Conservation (phyloP, 805 yeast genomes). For the Yarrowia deformans region DNA sequence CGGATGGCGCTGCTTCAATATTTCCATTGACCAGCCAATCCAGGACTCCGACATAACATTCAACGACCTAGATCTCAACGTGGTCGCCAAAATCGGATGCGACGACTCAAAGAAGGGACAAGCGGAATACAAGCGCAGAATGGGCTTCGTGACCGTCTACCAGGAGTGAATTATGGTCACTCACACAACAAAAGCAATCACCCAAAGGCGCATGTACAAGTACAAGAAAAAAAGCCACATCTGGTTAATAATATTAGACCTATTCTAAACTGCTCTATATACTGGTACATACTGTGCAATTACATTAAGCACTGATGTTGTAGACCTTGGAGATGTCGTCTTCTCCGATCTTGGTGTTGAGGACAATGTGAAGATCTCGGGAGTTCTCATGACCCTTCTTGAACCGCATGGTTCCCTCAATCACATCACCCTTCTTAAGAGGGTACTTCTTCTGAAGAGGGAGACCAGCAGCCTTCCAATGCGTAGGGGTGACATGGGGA, state of each 20-base stretch:
- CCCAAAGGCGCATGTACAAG: background rate
- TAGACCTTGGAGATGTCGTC: slow-evolving; percentile 25
- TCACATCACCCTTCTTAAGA: slow-evolving; percentile 74
- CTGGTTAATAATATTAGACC: slow-evolving; percentile 4
- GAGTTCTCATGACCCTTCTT: slow-evolving; percentile 81
- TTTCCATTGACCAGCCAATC: slow-evolving; percentile 16
- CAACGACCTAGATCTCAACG: slow-evolving; percentile 21
- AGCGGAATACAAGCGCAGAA: slow-evolving; percentile 1
- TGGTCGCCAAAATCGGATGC: slow-evolving; percentile 15
- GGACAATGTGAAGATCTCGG: slow-evolving; percentile 85
- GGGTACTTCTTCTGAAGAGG: slow-evolving; percentile 73
- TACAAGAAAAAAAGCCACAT: background rate
- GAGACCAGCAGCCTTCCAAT: slow-evolving; percentile 98
- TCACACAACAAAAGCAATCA: background rate
- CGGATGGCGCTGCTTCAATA: slow-evolving; percentile 29
- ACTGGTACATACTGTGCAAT: background rate
- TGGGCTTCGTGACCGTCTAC: slow-evolving; percentile 10
- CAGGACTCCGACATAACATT: background rate
- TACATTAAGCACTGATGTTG: slow-evolving; percentile 21
- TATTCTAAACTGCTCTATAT: slow-evolving; percentile 8
- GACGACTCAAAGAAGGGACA: slow-evolving; percentile 9
- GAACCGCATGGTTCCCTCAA: slow-evolving; percentile 75
- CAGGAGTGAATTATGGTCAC: background rate
- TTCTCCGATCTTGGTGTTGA: slow-evolving; percentile 57
- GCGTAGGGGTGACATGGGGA: slow-evolving; percentile 92